A percentile compares a stretch with the other conserved stretches of the same genome.
Conservation (phyloP, 2,329 filamentous ascomycete genomes). For the Colletotrichum costaricense region DNA sequence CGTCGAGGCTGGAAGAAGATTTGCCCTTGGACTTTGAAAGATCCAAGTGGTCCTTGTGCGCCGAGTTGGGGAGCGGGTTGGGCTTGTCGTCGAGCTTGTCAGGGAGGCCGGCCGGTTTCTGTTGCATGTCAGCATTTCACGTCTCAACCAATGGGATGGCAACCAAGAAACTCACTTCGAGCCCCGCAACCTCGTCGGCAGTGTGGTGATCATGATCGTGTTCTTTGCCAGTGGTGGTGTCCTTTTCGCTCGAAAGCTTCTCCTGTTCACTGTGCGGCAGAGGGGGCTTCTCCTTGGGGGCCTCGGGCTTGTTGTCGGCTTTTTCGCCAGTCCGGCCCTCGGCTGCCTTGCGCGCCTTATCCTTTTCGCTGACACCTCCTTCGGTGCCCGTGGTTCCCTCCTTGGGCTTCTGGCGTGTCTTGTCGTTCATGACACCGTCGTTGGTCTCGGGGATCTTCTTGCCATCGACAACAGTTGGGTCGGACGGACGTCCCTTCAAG, state of each 20-base stretch:
- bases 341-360: conserved; percentile 77
- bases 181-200: conserved; percentile 56
- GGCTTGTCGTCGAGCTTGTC: conserved; percentile 81
- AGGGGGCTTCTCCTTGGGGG: conserved; percentile 87
- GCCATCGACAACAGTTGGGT: conserved; percentile 67
- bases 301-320: conserved; percentile 79
- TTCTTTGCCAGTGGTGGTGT: conserved; percentile 54
- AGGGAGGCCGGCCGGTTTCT: conserved; percentile 88
- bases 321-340: conserved; percentile 75
- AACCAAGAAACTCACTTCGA: conserved; percentile 64
- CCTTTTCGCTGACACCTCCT: conserved; percentile 89
- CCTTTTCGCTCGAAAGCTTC: conserved; percentile 63
- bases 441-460: conserved; percentile 72
- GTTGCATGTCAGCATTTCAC: conserved; percentile 17
- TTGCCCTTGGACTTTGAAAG: conserved; percentile 51
- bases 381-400: conserved; percentile 90
- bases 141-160: neutral
- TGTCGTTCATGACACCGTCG: conserved; percentile 95
- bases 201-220: conserved; percentile 52
- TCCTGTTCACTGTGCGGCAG: conserved; percentile 84
- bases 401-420: conserved; percentile 78
- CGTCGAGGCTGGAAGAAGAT: conserved; percentile 44
- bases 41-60: conserved; percentile 73
- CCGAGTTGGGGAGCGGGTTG: conserved; percentile 74
- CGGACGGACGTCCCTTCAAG: conserved; percentile 61